Evolutionary conservation across 169 alveolate genomes (phyloP).

Genomic region (Babesia ovis): DNA sequence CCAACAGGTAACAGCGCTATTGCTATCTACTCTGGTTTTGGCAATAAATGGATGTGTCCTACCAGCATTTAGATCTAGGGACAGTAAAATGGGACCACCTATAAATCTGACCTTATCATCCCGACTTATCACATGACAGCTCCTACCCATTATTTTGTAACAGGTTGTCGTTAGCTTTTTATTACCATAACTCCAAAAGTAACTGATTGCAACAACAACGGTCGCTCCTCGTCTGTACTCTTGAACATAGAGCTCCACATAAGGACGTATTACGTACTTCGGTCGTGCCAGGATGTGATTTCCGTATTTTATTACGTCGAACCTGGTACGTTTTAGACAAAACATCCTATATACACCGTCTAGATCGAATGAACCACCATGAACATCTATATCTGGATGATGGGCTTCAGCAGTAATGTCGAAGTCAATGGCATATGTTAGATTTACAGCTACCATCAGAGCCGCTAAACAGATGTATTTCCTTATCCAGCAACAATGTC

Average conservation of each 20-base stretch:
- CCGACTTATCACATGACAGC: not conserved
- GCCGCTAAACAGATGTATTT: too few species aligned
- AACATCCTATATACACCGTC: too few species aligned
- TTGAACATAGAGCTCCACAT: not conserved
- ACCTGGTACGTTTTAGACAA: too few species aligned
- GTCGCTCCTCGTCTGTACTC: not conserved
- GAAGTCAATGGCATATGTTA: too few species aligned
- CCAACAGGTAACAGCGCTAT: not conserved
- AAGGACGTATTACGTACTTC: too few species aligned
- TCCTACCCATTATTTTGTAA: not conserved
- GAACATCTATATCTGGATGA: too few species aligned
- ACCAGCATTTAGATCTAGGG: not conserved
- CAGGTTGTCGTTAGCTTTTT: not conserved
- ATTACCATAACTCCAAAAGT: not conserved
- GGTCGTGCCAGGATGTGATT: too few species aligned
- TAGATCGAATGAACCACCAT: too few species aligned
- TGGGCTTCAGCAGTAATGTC: too few species aligned
- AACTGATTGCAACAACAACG: not conserved
- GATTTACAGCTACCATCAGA: too few species aligned
- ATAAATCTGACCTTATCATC: not conserved
- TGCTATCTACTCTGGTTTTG: not conserved
- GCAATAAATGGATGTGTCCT: not conserved
- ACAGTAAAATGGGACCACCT: not conserved
- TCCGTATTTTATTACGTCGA: too few species aligned
- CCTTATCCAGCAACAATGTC: too few species aligned